phyloP scores from a whole-genome alignment of 371 early-diverging fungal genomes.

The Mucor circinelloides region DNA sequence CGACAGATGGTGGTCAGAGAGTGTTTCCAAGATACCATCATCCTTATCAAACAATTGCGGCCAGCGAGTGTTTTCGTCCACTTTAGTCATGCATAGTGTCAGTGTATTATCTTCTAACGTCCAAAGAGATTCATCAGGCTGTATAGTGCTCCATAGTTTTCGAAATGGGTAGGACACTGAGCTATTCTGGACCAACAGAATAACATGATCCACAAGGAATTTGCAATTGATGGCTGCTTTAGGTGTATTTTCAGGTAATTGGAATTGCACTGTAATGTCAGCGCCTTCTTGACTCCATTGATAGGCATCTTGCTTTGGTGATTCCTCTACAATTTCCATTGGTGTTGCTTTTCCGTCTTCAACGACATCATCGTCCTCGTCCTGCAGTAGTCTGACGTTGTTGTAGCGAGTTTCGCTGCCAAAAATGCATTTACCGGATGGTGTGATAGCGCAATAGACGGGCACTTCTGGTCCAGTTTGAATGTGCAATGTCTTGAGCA shows the following conservation, averaged over 20 bases:
- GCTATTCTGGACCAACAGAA: constrained; percentile 44
- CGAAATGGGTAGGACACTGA: constrained; percentile 36
- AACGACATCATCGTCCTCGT: neutral
- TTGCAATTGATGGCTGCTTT: constrained; percentile 60
- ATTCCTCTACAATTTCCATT: constrained; percentile 22
- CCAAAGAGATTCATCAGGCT: constrained; percentile 71
- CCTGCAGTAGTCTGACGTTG: neutral
- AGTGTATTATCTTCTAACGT: constrained; percentile 68
- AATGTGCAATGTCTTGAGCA: constrained; percentile 40
- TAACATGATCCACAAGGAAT: constrained; percentile 50
- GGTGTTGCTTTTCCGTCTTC: neutral
- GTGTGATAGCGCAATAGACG: constrained; percentile 58
- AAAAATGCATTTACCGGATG: constrained; percentile 48
- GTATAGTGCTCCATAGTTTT: constrained; percentile 49
- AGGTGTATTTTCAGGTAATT: constrained; percentile 54
- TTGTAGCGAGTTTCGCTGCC: constrained; percentile 51
- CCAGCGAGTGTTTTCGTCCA: constrained; percentile 72
- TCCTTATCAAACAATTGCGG: constrained; percentile 72
- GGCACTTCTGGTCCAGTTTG: constrained; percentile 69
- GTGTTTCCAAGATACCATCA: constrained; percentile 74
- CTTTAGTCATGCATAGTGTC: constrained; percentile 69
- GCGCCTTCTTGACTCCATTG: constrained; percentile 73
- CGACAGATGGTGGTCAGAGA: constrained; percentile 65
- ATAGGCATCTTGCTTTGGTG: constrained; percentile 47
- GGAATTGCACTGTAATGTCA: constrained; percentile 68